Conservation (phyloP, 75 land plant species). For the Pinus taeda region DNA sequence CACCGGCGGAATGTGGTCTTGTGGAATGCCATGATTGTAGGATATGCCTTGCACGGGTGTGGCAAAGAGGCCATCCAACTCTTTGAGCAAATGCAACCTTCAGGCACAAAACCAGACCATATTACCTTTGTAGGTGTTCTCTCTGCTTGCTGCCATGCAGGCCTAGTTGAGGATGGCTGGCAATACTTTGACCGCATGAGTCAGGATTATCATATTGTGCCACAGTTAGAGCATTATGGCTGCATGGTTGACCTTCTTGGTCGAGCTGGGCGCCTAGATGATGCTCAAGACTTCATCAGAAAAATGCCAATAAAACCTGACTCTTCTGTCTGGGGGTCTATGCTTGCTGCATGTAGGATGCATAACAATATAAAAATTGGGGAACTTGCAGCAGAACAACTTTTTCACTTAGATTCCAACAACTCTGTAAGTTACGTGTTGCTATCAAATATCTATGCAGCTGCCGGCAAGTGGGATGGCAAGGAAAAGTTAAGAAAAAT, state of each 20-base stretch:
- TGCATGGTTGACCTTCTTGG: conserved; percentile 75
- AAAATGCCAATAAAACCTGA: conserved; percentile 61
- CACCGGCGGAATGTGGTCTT: conserved; percentile 41
- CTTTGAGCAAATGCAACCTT: conserved; percentile 42
- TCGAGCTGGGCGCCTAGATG: conserved; percentile 53
- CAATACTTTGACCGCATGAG: conserved; percentile 39
- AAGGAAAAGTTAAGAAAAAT: conserved; percentile 36
- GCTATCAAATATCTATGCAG: conserved; percentile 59
- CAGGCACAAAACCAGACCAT: conserved; percentile 34
- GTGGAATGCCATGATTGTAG: conserved; percentile 73
- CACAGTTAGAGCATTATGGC: conserved; percentile 60
- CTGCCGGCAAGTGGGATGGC: conserved; percentile 49
- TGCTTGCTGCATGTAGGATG: conserved; percentile 60
- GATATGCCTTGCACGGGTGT: conserved; percentile 64
- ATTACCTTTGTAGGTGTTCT: conserved; percentile 74
- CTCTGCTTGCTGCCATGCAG: conserved; percentile 62
- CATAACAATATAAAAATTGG: conserved; percentile 59
- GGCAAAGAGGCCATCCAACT: conserved; percentile 34
- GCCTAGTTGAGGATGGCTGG: conserved; percentile 48
- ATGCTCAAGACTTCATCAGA: conserved; percentile 51
- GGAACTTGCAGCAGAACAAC: conserved; percentile 38
- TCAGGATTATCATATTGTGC: conserved; percentile 41
- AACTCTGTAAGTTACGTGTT: conserved; percentile 59
- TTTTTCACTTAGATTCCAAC: conserved; percentile 55
- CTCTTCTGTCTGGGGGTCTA: conserved; percentile 60